Evolutionary conservation across 2,329 filamentous ascomycete genomes (phyloP).

Genomic region (Talaromyces atroroseus): DNA sequence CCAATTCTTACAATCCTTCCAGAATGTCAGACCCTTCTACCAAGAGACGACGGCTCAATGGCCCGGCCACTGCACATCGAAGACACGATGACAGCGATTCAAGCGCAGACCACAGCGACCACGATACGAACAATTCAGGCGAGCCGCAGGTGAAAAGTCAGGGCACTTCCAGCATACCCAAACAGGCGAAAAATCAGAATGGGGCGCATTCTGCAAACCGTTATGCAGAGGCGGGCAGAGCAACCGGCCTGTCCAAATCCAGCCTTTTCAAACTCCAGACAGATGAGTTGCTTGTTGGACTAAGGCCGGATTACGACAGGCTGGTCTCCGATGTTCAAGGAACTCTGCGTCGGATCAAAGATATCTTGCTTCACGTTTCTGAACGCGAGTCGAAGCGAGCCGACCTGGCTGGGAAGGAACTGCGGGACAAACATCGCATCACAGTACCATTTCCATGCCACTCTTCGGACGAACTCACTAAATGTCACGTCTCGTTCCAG

Average conservation of each 20-base stretch:
- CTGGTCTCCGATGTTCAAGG: slow-evolving; percentile 50
- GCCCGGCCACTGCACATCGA: neutral
- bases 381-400: slow-evolving; percentile 49
- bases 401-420: slow-evolving; percentile 60
- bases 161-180: slow-evolving; percentile 9
- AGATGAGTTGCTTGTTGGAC: slow-evolving; percentile 56
- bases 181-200: slow-evolving; percentile 5
- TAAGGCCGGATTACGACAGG: slow-evolving; percentile 55
- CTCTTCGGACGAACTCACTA: slow-evolving; percentile 65
- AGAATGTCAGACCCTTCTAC: slow-evolving; percentile 11
- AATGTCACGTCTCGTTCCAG: slow-evolving; percentile 74
- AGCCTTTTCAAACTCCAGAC: slow-evolving; percentile 64
- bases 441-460: slow-evolving; percentile 82
- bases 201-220: slow-evolving; percentile 9
- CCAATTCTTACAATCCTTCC: neutral
- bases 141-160: neutral
- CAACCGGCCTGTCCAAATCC: slow-evolving; percentile 57
- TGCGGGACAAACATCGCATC: slow-evolving; percentile 62
- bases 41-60: slow-evolving; percentile 13
- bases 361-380: slow-evolving; percentile 53
- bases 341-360: slow-evolving; percentile 51
- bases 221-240: slow-evolving; percentile 31
- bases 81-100: neutral
- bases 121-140: neutral
- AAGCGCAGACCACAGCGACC: neutral